These are phyloP conservation scores for Tephrocybe rancida DNA, from an alignment of 768 basidiomycete genomes.

Conservation along the genomic window DNA sequence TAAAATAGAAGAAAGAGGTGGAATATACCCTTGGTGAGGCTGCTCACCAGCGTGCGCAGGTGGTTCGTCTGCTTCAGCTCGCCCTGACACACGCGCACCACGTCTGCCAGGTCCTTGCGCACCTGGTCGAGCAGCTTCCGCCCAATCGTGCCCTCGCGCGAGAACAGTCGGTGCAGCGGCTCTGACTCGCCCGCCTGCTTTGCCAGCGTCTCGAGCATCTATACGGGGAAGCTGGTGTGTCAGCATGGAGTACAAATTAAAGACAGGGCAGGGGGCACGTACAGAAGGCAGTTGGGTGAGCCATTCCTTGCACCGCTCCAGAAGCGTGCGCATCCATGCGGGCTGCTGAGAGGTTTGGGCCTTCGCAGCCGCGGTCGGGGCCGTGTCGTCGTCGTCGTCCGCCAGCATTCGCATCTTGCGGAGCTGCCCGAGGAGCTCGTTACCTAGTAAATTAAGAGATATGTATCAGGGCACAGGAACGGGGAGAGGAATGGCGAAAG, in stretches of 20 bases:
- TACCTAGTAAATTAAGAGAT: constrained; percentile 49
- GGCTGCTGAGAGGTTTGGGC: constrained; percentile 74
- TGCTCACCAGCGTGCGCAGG: constrained; percentile 87
- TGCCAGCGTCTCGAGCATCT: constrained; percentile 67
- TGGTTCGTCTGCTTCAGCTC: constrained; percentile 95
- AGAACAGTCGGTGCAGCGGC: constrained; percentile 87
- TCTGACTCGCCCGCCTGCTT: constrained; percentile 76
- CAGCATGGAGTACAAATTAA: constrained; percentile 11
- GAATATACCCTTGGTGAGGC: constrained; percentile 86
- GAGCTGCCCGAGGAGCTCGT: constrained; percentile 80
- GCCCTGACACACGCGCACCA: constrained; percentile 85
- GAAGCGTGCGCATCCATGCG: constrained; percentile 90
- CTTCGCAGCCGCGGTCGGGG: constrained; percentile 56
- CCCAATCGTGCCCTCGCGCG: constrained; percentile 84
- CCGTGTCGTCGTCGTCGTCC: constrained; percentile 80
- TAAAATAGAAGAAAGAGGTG: not conserved
- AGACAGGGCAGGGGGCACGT: constrained; percentile 24
- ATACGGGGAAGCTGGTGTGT: constrained; percentile 1
- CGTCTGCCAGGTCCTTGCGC: constrained; percentile 76
- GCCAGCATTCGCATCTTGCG: constrained; percentile 90
- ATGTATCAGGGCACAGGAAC: constrained; percentile 9
- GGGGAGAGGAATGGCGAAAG: not conserved
- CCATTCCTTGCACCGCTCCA: constrained; percentile 87
- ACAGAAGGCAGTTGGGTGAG: constrained; percentile 75
- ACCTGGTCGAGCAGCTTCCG: constrained; percentile 78